A percentile compares a stretch with the other conserved stretches of the same genome.
Evolutionary conservation across 805 yeast genomes (phyloP).

Genomic region (Ogataea saltuana): DNA sequence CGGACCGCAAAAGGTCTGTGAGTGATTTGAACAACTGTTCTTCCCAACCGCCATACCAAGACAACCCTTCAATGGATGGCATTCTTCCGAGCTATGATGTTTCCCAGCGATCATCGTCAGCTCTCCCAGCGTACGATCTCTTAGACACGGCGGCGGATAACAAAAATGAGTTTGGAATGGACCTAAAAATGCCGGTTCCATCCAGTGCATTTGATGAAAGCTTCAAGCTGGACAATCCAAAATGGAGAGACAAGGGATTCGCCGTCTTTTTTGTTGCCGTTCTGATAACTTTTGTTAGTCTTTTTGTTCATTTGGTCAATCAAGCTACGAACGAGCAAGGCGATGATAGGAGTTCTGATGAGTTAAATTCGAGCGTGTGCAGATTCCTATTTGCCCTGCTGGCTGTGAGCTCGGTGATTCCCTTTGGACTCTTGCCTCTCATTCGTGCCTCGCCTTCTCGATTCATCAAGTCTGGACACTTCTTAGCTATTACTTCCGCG

Average conservation of each 20-base stretch:
- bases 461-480: slow-evolving; percentile 9
- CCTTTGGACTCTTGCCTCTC: slow-evolving; percentile 1
- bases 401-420: not conserved
- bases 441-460: slow-evolving; percentile 4
- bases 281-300: slow-evolving; percentile 19
- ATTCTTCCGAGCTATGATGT: slow-evolving; percentile 1
- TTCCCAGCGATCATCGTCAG: not conserved
- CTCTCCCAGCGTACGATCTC: slow-evolving; percentile 9
- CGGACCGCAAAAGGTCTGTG: not conserved
- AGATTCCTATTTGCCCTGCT: not conserved
- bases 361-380: not conserved
- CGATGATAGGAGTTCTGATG: not conserved
- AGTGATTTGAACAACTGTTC: not conserved
- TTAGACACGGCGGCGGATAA: slow-evolving; percentile 10
- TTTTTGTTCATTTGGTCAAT: slow-evolving; percentile 1
- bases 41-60: not conserved
- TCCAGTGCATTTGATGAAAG: slow-evolving; percentile 58
- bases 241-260: slow-evolving; percentile 71
- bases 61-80: not conserved
- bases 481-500: slow-evolving; percentile 40
- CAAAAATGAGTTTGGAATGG: slow-evolving; percentile 1
- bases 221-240: slow-evolving; percentile 63
- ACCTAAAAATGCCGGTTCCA: slow-evolving; percentile 26
- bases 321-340: not conserved
- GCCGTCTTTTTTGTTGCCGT: slow-evolving; percentile 45